Evolutionary conservation across 2,329 filamentous ascomycete species (phyloP).

Genomic region (Ceratocystis eucalypticola): DNA sequence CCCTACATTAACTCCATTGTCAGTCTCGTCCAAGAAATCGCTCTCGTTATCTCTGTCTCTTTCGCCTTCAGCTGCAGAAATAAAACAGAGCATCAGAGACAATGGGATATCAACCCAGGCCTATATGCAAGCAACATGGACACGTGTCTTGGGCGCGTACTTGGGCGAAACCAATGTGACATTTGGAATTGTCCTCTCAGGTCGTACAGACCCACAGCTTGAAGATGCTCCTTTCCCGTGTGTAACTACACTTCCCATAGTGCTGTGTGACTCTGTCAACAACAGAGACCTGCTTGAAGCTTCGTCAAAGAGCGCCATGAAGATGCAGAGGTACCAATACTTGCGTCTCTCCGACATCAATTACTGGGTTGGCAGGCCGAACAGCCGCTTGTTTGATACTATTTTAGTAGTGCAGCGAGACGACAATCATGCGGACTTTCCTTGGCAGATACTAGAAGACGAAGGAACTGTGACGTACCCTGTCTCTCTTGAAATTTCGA

Average conservation of each 20-base stretch:
- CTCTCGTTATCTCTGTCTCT: conserved; percentile 22
- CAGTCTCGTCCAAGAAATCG: conserved; percentile 26
- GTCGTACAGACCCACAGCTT: conserved; percentile 49
- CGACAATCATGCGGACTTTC: conserved; percentile 18
- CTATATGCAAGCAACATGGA: conserved; percentile 65
- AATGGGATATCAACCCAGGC: conserved; percentile 62
- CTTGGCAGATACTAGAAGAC: conserved; percentile 53
- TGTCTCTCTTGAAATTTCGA: conserved; percentile 67
- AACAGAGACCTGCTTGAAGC: conserved; percentile 44
- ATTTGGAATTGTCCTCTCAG: conserved; percentile 71
- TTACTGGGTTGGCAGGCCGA: conserved; percentile 51
- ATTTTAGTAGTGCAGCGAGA: conserved; percentile 61
- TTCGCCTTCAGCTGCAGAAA: conserved; percentile 20
- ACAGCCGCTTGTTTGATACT: conserved; percentile 64
- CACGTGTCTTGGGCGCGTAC: conserved; percentile 59
- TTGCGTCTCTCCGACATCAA: conserved; percentile 60
- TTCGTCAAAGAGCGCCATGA: conserved; percentile 53
- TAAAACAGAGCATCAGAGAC: conserved; percentile 44
- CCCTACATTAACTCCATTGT: conserved; percentile 57
- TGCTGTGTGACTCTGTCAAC: conserved; percentile 30
- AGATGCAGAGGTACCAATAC: conserved; percentile 56
- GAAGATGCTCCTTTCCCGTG: conserved; percentile 57
- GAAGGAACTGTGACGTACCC: conserved; percentile 61
- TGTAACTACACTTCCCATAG: conserved; percentile 65
- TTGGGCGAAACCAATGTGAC: conserved; percentile 59